Percentiles rank a stretch among this genome's conserved stretches.
Evolutionary conservation across 306 rosid species (phyloP).

Genomic region (Cucurbita ficifolia): DNA sequence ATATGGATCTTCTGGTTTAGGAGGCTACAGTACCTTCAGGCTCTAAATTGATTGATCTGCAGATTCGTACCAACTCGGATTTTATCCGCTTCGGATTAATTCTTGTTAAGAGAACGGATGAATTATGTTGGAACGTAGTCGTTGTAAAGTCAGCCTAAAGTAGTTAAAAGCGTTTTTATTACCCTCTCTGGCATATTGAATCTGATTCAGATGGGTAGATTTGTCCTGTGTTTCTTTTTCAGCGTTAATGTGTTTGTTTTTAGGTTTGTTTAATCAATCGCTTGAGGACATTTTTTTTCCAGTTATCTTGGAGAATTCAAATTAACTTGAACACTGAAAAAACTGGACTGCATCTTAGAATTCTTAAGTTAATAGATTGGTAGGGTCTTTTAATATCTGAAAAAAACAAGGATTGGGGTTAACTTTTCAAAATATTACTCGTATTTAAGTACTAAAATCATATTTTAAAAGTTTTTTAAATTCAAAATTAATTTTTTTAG

Average conservation of each 20-base stretch:
- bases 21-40: slow-evolving; percentile 78
- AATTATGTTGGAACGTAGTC: slow-evolving; percentile 15
- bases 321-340: neutral
- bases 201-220: slow-evolving; percentile 1
- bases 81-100: slow-evolving; percentile 9
- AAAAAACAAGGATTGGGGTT: too few relatives aligned
- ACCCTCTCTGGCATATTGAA: neutral
- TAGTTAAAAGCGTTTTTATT: neutral
- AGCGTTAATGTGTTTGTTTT: neutral
- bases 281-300: neutral
- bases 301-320: neutral
- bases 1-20: slow-evolving; percentile 65
- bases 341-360: neutral
- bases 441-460: too few relatives aligned
- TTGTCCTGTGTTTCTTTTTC: neutral
- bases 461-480: too few relatives aligned
- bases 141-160: slow-evolving; percentile 20
- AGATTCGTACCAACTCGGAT: neutral
- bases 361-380: neutral
- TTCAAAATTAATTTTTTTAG: too few relatives aligned
- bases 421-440: too few relatives aligned
- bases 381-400: too few relatives aligned
- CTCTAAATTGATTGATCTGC: slow-evolving; percentile 27
- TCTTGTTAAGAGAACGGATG: slow-evolving; percentile 14
- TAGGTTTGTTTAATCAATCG: neutral